Conservation (phyloP, 2,329 filamentous ascomycete species). For the Neonectria punicea region DNA sequence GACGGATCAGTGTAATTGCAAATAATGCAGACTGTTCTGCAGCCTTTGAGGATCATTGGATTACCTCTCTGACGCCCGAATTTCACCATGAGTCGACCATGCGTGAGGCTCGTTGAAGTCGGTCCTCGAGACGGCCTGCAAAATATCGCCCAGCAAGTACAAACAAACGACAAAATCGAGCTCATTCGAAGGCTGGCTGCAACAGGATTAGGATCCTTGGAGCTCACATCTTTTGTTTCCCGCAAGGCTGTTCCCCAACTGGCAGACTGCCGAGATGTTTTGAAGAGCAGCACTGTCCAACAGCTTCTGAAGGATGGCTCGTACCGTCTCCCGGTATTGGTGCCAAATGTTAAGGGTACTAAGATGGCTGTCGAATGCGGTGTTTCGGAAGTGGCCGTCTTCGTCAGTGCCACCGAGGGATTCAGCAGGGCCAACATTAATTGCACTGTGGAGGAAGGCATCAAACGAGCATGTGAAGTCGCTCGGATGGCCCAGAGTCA, state of each 20-base stretch:
- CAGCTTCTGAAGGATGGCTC: conserved; percentile 5
- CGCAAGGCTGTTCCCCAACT: conserved; percentile 77
- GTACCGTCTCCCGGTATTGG: conserved; percentile 47
- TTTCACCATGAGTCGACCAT: neutral
- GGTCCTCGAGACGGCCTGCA: conserved; percentile 76
- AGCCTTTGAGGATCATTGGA: neutral
- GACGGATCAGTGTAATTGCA: neutral
- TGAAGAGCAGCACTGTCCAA: conserved; percentile 40
- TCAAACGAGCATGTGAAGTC: conserved; percentile 61
- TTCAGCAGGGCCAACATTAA: conserved; percentile 70
- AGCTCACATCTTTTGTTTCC: conserved; percentile 74
- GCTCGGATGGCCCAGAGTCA: conserved; percentile 54
- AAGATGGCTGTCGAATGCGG: conserved; percentile 50
- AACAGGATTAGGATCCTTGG: conserved; percentile 69
- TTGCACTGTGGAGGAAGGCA: conserved; percentile 65
- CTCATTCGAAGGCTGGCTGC: conserved; percentile 66
- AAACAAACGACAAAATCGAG: conserved; percentile 70
- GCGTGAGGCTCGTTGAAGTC: conserved; percentile 64
- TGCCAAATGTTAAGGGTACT: conserved; percentile 65
- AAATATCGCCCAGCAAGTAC: conserved; percentile 70
- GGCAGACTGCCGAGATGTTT: conserved; percentile 63
- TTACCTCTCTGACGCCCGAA: neutral
- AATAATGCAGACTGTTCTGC: neutral
- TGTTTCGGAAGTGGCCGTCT: conserved; percentile 57
- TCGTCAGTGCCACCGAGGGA: conserved; percentile 67